A percentile compares a stretch with the other conserved stretches of the same genome.
Conservation (phyloP, 1,139 yeast genomes). For the Zygosaccharomyces sapae region DNA sequence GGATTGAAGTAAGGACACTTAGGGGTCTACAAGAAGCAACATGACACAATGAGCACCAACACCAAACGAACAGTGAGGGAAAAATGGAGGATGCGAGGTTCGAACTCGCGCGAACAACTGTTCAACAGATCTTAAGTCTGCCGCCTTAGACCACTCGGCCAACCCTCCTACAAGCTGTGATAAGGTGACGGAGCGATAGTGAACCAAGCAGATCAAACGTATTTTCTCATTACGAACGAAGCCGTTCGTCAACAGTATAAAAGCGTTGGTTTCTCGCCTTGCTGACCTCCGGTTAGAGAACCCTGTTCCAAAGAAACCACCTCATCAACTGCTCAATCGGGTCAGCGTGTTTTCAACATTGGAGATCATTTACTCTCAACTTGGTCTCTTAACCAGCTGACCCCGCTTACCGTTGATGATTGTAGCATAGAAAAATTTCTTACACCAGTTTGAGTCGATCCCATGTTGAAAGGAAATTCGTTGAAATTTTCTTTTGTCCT, state of each 20-base stretch:
- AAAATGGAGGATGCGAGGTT: slow-evolving; percentile 81
- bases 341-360: slow-evolving; percentile 1
- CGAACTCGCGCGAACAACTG: slow-evolving; percentile 75
- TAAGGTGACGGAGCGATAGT: too few species aligned
- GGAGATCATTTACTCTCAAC: slow-evolving; percentile 6
- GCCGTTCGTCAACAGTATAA: too few species aligned
- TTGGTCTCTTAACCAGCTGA: slow-evolving; percentile 6
- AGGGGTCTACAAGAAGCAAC: too few species aligned
- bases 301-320: slow-evolving; percentile 6
- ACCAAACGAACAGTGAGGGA: too few species aligned
- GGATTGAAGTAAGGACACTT: too few species aligned
- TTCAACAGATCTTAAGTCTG: slow-evolving; percentile 32
- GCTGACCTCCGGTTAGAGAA: too few species aligned
- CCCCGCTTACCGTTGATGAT: slow-evolving; percentile 5
- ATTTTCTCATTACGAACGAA: too few species aligned
- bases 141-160: slow-evolving; percentile 38
- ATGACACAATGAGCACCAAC: too few species aligned
- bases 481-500: slow-evolving; percentile 5
- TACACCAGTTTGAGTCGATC: slow-evolving; percentile 19
- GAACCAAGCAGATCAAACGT: too few species aligned
- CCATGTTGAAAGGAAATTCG: slow-evolving; percentile 3
- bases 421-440: slow-evolving; percentile 17
- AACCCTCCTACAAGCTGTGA: slow-evolving; percentile 32
- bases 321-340: slow-evolving; percentile 16
- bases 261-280: too few species aligned